These are phyloP conservation scores for Drosera capensis DNA, from an alignment of 148 eudicot genomes.

Conservation along the genomic window DNA sequence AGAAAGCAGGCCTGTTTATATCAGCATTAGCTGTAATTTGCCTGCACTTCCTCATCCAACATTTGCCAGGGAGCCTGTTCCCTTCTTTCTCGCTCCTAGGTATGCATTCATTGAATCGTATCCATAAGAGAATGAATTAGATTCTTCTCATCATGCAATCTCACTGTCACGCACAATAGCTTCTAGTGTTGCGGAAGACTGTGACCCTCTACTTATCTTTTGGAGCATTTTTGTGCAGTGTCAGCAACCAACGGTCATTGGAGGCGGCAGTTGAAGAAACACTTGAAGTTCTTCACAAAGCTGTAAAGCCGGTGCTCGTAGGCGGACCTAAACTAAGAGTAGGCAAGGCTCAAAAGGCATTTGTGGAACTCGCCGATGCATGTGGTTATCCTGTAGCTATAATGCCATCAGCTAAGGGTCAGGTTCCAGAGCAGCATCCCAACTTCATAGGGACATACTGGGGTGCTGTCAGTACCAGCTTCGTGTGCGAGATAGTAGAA, in stretches of 20 bases:
- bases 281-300: constrained; percentile 59
- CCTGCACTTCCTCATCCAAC: constrained; percentile 62
- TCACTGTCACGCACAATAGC: not conserved
- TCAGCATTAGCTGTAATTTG: constrained; percentile 67
- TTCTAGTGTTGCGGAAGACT: not conserved
- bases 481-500: constrained; percentile 73
- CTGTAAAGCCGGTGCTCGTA: constrained; percentile 75
- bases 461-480: constrained; percentile 75
- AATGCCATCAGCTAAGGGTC: constrained; percentile 79
- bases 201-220: not conserved
- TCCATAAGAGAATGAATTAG: not conserved
- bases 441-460: constrained; percentile 69
- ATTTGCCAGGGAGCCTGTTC: constrained; percentile 60
- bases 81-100: constrained; percentile 54
- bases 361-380: constrained; percentile 50
- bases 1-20: constrained; percentile 70
- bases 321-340: constrained; percentile 58
- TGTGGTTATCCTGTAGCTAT: constrained; percentile 45
- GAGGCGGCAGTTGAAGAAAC: constrained; percentile 73
- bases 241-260: constrained; percentile 54
- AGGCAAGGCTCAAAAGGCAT: constrained; percentile 40
- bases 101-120: constrained; percentile 12
- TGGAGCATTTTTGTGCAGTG: constrained; percentile 13
- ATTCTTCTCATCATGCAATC: not conserved
- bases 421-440: constrained; percentile 60